A percentile compares a stretch with the other conserved stretches of the same genome.
These are phyloP conservation scores for Solanum stenotomum DNA, from an alignment of 257 asterid species.

Conservation along the genomic window DNA sequence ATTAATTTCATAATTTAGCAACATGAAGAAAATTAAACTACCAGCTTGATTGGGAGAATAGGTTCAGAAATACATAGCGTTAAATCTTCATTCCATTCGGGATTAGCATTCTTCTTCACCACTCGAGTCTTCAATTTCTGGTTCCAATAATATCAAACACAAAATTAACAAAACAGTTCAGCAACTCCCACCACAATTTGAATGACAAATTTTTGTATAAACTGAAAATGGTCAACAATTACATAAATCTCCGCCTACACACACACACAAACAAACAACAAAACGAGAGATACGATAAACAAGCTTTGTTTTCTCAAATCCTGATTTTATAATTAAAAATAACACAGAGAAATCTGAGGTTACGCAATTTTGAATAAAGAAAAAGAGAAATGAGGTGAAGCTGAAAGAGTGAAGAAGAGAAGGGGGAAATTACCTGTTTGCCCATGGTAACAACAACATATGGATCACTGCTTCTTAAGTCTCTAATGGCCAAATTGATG, in stretches of 20 bases:
- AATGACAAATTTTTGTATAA: background rate
- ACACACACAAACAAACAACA: background rate
- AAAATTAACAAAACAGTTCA: background rate
- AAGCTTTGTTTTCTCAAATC: background rate
- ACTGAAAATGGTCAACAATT: background rate
- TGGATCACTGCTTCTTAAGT: slow-evolving; percentile 13
- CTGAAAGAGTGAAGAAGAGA: background rate
- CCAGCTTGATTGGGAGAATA: slow-evolving; percentile 48
- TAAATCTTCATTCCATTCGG: slow-evolving; percentile 73
- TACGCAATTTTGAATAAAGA: background rate
- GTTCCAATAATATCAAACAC: background rate
- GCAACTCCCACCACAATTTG: background rate
- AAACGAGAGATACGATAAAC: background rate
- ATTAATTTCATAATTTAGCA: background rate
- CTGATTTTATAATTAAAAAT: background rate
- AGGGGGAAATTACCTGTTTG: slow-evolving; percentile 39
- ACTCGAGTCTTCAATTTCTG: slow-evolving; percentile 81
- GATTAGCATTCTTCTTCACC: slow-evolving; percentile 55
- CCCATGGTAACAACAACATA: slow-evolving; percentile 38
- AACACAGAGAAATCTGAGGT: background rate
- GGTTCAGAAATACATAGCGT: slow-evolving; percentile 55
- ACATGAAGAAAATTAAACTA: slow-evolving; percentile 13
- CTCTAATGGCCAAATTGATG: slow-evolving; percentile 14
- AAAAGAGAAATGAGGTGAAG: background rate
- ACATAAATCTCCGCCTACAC: background rate